phyloP scores from a whole-genome alignment of 2,329 filamentous ascomycete species.

The Ophiognomonia clavigignenti-juglandacearum region DNA sequence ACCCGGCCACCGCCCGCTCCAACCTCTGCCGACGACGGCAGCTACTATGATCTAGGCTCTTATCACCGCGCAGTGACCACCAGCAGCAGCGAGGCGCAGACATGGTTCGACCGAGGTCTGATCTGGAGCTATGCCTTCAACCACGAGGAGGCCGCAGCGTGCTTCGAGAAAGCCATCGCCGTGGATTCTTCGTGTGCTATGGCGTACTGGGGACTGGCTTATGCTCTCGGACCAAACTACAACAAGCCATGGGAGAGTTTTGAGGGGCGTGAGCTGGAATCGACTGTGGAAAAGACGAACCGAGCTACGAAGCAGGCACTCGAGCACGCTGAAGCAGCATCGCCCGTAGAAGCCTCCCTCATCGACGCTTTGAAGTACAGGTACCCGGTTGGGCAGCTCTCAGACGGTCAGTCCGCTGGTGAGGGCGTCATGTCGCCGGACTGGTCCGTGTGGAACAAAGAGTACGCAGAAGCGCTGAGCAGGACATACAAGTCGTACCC shows the following conservation, averaged over 20 bases:
- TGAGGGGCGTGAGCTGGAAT: constrained; percentile 53
- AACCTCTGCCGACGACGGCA: constrained; percentile 13
- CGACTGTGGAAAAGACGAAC: constrained; percentile 36
- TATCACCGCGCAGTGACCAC: constrained; percentile 54
- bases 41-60: constrained; percentile 60
- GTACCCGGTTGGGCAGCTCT: constrained; percentile 41
- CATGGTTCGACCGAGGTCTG: constrained; percentile 69
- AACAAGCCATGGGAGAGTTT: constrained; percentile 75
- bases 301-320: constrained; percentile 25
- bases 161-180: constrained; percentile 56
- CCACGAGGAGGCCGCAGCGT: constrained; percentile 63
- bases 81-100: constrained; percentile 44
- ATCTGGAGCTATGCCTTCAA: constrained; percentile 74
- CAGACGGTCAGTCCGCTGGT: constrained; percentile 22
- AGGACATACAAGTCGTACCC: constrained; percentile 30
- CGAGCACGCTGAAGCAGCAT: constrained; percentile 24
- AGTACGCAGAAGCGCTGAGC: constrained; percentile 54
- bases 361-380: constrained; percentile 57
- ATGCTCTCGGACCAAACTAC: constrained; percentile 68
- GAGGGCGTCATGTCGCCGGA: constrained; percentile 33
- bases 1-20: constrained; percentile 5
- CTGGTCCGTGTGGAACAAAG: constrained; percentile 49
- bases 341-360: constrained; percentile 56
- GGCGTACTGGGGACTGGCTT: constrained; percentile 68
- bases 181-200: constrained; percentile 53